These are phyloP conservation scores for Aspergillus glaucus DNA, from an alignment of 2,329 filamentous ascomycete species.

Conservation along the genomic window DNA sequence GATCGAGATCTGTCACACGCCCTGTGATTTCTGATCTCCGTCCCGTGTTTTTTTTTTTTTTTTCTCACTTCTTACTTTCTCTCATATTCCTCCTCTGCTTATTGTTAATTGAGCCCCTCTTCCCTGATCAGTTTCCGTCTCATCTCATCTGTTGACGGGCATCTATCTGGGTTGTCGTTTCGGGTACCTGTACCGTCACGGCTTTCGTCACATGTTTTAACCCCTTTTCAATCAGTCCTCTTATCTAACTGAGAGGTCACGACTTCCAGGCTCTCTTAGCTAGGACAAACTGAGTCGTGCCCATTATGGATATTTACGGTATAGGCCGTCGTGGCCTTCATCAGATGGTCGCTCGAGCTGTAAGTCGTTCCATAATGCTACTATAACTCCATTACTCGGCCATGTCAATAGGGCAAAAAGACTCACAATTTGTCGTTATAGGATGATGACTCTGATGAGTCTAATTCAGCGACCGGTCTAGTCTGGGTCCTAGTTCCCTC, in stretches of 20 bases:
- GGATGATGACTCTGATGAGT: slow-evolving; percentile 14
- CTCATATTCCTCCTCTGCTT: neutral
- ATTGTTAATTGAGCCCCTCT: neutral
- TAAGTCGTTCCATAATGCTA: slow-evolving; percentile 8
- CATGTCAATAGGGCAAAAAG: neutral
- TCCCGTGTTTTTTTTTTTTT: neutral
- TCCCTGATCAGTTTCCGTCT: neutral
- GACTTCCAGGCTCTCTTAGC: neutral
- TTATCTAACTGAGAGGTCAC: too few species aligned
- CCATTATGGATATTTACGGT: slow-evolving; percentile 11
- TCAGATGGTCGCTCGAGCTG: slow-evolving; percentile 12
- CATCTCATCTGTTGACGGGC: too few species aligned
- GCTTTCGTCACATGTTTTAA: too few species aligned
- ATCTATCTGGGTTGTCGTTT: too few species aligned
- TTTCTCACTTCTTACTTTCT: neutral
- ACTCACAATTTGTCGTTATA: neutral
- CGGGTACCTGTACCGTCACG: too few species aligned
- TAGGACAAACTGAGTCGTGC: neutral
- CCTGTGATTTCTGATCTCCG: neutral
- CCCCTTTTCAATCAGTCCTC: too few species aligned
- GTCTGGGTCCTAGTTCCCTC: slow-evolving; percentile 46
- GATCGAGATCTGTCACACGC: neutral
- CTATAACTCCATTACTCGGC: neutral
- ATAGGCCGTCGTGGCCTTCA: slow-evolving; percentile 13
- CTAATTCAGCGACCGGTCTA: slow-evolving; percentile 40